Conservation (phyloP, 2,329 filamentous ascomycete genomes). For the Sporothrix sp. region DNA sequence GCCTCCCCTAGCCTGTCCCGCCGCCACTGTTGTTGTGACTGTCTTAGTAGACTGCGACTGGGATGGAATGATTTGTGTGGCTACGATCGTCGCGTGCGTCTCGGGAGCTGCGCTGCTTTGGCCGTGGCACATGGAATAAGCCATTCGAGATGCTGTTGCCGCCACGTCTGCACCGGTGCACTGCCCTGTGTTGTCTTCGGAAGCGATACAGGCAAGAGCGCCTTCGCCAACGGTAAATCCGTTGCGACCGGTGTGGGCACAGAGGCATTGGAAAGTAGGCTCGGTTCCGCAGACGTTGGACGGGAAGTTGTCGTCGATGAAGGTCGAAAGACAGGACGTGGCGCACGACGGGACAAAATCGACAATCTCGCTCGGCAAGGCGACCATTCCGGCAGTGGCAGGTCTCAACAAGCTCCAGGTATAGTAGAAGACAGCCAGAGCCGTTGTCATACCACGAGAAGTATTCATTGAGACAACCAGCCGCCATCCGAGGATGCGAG, state of each 20-base stretch:
- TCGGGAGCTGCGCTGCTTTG: conserved; percentile 41
- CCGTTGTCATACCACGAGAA: conserved; percentile 27
- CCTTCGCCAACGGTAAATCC: conserved; percentile 65
- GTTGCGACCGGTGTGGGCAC: conserved; percentile 45
- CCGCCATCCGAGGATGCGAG: conserved; percentile 5
- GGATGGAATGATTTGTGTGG: conserved; percentile 39
- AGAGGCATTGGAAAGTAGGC: conserved; percentile 53
- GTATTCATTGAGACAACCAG: neutral
- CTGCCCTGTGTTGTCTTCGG: conserved; percentile 37
- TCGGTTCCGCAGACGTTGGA: conserved; percentile 36
- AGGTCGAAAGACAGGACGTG: conserved; percentile 49
- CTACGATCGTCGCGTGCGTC: conserved; percentile 49
- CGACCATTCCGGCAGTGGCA: conserved; percentile 12
- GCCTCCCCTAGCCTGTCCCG: conserved; percentile 28
- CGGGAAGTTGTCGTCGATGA: conserved; percentile 51
- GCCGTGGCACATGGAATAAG: conserved; percentile 49
- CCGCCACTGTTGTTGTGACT: conserved; percentile 8
- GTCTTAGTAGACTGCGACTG: conserved; percentile 22
- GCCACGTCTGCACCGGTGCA: conserved; percentile 40
- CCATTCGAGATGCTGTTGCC: conserved; percentile 30
- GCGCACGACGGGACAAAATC: conserved; percentile 49
- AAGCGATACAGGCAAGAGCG: conserved; percentile 56
- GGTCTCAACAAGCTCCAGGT: neutral
- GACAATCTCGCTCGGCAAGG: conserved; percentile 30
- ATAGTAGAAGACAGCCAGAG: conserved; percentile 23